Conservation (phyloP, 2,329 filamentous ascomycete genomes). For the Cladorrhinum sp. region DNA sequence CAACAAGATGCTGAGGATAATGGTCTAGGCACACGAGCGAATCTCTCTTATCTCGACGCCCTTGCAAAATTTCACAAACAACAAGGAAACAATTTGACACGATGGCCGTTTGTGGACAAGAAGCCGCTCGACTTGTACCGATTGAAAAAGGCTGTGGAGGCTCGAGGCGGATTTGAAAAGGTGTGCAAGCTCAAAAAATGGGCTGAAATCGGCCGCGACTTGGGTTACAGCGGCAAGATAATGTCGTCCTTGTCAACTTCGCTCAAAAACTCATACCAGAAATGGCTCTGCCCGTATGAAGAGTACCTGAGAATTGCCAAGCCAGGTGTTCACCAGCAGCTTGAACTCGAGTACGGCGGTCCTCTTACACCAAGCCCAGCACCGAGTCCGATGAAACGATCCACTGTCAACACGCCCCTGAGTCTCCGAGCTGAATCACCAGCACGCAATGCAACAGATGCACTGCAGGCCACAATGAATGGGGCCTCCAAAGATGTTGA, state of each 20-base stretch:
- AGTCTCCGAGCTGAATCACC: slow-evolving; percentile 65
- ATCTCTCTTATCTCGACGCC: slow-evolving; percentile 93
- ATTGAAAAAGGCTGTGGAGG: slow-evolving; percentile 93
- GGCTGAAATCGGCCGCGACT: slow-evolving; percentile 94
- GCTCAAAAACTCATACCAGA: slow-evolving; percentile 95
- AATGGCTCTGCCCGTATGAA: slow-evolving; percentile 96
- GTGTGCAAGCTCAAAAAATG: slow-evolving; percentile 98
- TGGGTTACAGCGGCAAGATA: slow-evolving; percentile 98
- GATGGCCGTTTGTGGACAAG: slow-evolving; percentile 95
- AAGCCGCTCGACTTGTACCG: slow-evolving; percentile 93
- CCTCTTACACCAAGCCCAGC: slow-evolving; percentile 75
- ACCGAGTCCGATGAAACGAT: slow-evolving; percentile 68
- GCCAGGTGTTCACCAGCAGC: slow-evolving; percentile 91
- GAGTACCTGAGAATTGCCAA: slow-evolving; percentile 89
- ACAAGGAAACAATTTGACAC: slow-evolving; percentile 88
- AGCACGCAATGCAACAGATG: slow-evolving; percentile 54
- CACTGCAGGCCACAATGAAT: slow-evolving; percentile 48
- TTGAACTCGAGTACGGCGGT: slow-evolving; percentile 90
- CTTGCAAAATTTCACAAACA: slow-evolving; percentile 96
- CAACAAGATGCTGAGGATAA: slow-evolving; percentile 36
- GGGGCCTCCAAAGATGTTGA: slow-evolving; percentile 44
- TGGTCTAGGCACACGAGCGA: slow-evolving; percentile 77
- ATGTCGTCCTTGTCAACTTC: slow-evolving; percentile 99
- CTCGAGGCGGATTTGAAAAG: slow-evolving; percentile 89
- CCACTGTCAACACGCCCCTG: slow-evolving; percentile 56